Conservation (phyloP, 2,329 filamentous ascomycete genomes). For the Aspergillus neotritici region DNA sequence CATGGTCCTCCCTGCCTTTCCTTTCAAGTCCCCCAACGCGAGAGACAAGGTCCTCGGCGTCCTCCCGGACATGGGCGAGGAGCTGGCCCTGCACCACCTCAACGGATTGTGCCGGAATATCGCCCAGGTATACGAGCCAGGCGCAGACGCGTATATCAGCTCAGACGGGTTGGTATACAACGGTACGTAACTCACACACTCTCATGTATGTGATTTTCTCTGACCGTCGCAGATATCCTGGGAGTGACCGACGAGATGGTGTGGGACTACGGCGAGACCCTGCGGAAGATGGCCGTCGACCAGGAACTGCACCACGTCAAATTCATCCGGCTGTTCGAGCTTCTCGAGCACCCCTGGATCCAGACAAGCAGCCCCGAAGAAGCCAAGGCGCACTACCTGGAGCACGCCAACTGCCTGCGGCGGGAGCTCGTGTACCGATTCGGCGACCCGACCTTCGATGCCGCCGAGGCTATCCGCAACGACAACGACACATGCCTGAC, state of each 20-base stretch:
- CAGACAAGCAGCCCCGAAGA: conserved; percentile 12
- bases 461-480: conserved; percentile 21
- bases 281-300: conserved; percentile 33
- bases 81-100: conserved; percentile 37
- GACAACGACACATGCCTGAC: conserved; percentile 25
- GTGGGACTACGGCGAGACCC: conserved; percentile 37
- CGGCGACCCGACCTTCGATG: conserved; percentile 22
- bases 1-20: conserved; percentile 29
- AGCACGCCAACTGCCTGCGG: conserved; percentile 22
- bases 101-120: conserved; percentile 38
- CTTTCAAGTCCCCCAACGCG: conserved; percentile 26
- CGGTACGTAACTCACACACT: conserved; percentile 12
- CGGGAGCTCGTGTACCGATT: conserved; percentile 22
- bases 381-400: conserved; percentile 21
- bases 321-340: conserved; percentile 35
- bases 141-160: conserved; percentile 38
- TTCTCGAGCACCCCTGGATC: conserved; percentile 28
- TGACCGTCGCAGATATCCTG: conserved; percentile 30
- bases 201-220: neutral
- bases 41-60: conserved; percentile 30
- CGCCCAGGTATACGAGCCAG: conserved; percentile 34
- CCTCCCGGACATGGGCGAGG: conserved; percentile 41
- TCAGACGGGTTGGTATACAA: conserved; percentile 43
- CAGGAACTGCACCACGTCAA: conserved; percentile 29
- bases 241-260: conserved; percentile 38